A percentile compares a stretch with the other conserved stretches of the same genome.
These are phyloP conservation scores for Thalia dealbata DNA, from an alignment of 176 grass and related monocot genomes.

Conservation along the genomic window DNA sequence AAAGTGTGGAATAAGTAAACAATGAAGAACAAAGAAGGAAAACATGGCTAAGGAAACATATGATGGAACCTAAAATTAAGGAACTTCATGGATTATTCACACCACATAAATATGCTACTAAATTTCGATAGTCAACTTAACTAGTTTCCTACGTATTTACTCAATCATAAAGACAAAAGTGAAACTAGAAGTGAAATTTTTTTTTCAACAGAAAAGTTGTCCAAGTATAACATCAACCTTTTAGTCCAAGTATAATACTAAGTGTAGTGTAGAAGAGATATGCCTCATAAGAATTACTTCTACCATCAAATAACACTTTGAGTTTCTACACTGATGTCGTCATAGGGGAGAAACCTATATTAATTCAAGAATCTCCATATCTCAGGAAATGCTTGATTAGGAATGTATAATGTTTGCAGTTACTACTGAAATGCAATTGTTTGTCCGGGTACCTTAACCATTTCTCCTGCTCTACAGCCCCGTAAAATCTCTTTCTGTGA, in stretches of 20 bases:
- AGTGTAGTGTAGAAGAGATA: background rate
- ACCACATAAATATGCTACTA: no score
- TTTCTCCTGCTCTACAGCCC: constrained; percentile 46
- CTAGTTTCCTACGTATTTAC: background rate
- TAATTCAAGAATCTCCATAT: background rate
- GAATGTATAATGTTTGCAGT: background rate
- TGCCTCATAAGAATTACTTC: background rate
- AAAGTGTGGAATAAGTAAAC: no score
- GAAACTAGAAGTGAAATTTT: background rate
- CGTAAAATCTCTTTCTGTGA: constrained; percentile 49
- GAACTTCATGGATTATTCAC: no score
- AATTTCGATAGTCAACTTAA: no score
- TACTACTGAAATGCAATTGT: constrained; percentile 2
- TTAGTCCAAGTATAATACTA: background rate
- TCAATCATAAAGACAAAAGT: background rate
- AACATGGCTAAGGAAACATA: no score
- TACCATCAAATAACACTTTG: background rate
- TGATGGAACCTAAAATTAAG: no score
- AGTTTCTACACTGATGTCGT: background rate
- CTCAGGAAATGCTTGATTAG: background rate
- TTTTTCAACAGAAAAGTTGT: background rate
- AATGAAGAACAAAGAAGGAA: no score
- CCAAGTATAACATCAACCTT: background rate
- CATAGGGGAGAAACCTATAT: background rate
- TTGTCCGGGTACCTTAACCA: constrained; percentile 1